A percentile compares a stretch with the other conserved stretches of the same genome.
phyloP scores from a whole-genome alignment of 2,329 filamentous ascomycete species.

The Alternaria viburni region DNA sequence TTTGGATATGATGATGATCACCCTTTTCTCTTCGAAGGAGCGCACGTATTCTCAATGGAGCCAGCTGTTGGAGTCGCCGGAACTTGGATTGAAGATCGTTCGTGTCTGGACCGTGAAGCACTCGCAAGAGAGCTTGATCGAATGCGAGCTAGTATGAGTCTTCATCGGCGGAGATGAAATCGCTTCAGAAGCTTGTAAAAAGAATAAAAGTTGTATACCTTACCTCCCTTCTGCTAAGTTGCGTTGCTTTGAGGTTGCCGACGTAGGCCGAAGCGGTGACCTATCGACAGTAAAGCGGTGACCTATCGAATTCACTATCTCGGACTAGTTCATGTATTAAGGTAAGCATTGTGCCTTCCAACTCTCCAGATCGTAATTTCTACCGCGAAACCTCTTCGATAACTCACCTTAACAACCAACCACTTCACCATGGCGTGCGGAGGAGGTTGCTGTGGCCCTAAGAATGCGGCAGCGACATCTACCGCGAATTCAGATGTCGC shows the following conservation, averaged over 20 bases:
- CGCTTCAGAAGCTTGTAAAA: neutral
- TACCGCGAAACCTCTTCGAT: neutral
- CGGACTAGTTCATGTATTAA: too few relatives aligned
- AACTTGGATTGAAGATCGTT: neutral
- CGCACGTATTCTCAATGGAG: neutral
- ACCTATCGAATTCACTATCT: too few relatives aligned
- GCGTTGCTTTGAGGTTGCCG: neutral
- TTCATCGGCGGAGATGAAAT: neutral
- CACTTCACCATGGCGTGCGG: conserved; percentile 20
- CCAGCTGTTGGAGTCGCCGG: neutral
- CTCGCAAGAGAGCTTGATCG: neutral
- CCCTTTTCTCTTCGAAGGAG: neutral
- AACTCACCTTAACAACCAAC: neutral
- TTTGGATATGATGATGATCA: neutral
- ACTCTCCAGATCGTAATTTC: neutral
- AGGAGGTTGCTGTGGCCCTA: conserved; percentile 18
- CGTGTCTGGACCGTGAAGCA: neutral
- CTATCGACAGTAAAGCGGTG: neutral
- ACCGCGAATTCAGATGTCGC: neutral
- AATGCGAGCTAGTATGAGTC: neutral
- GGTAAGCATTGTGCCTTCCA: too few relatives aligned
- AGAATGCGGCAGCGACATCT: neutral
- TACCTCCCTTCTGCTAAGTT: neutral
- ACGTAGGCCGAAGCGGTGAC: neutral
- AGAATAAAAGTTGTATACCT: neutral